phyloP scores from a whole-genome alignment of 2,329 filamentous ascomycete genomes.

The Helicocarpus griseus region DNA sequence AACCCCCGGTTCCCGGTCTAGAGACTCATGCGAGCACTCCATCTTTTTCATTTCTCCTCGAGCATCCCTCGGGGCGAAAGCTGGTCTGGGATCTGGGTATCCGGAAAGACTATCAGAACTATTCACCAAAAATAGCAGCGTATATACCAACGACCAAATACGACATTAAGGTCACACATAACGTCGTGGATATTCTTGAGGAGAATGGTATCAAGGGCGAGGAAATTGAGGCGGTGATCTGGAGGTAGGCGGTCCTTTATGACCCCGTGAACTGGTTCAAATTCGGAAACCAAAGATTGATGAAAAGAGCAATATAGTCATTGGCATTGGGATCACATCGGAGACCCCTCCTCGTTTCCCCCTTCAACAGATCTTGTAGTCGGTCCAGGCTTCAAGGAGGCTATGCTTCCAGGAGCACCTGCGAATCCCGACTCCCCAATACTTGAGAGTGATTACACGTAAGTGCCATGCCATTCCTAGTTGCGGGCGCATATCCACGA shows the following conservation, averaged over 20 bases:
- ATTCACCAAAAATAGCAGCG: not conserved
- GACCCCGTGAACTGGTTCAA: not conserved
- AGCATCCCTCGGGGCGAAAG: conserved; percentile 11
- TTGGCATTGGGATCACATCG: conserved; percentile 42
- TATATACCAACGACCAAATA: conserved; percentile 2
- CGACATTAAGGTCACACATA: conserved; percentile 7
- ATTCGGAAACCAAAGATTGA: too few relatives aligned
- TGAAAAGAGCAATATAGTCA: too few relatives aligned
- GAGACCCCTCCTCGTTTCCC: conserved; percentile 41
- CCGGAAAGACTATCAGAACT: conserved; percentile 7
- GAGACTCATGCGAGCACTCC: conserved; percentile 15
- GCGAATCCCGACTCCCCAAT: conserved; percentile 25
- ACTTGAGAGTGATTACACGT: conserved; percentile 24
- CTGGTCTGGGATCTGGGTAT: conserved; percentile 10
- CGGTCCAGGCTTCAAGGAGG: conserved; percentile 42
- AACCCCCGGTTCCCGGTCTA: conserved; percentile 22
- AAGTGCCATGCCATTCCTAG: not conserved
- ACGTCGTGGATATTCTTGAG: conserved; percentile 12
- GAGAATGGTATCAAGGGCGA: conserved; percentile 9
- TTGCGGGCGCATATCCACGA: not conserved
- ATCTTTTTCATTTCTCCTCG: conserved; percentile 11
- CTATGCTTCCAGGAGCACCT: conserved; percentile 41
- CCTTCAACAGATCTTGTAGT: conserved; percentile 39
- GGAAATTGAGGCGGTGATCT: conserved; percentile 12
- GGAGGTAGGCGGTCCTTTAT: conserved; percentile 5